These are phyloP conservation scores for Hemileia vastatrix DNA, from an alignment of 1,284 basidiomycete genomes.

Conservation along the genomic window DNA sequence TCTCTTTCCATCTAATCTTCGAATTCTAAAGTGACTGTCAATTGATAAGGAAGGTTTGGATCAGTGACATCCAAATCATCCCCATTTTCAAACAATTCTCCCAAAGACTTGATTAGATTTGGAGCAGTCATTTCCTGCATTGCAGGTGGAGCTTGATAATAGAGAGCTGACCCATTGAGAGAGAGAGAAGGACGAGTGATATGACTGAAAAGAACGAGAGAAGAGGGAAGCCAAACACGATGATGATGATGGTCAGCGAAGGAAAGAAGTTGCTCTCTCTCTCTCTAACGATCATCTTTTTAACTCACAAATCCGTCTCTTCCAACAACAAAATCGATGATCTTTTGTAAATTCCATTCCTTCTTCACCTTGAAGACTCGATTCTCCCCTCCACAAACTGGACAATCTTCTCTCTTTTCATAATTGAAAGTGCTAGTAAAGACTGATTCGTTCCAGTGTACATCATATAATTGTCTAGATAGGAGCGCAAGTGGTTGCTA, in stretches of 20 bases:
- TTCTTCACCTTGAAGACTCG: constrained; percentile 23
- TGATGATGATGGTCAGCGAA: no score
- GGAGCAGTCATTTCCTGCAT: constrained; percentile 74
- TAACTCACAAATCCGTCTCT: constrained; percentile 34
- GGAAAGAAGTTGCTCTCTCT: no score
- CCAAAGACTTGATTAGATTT: constrained; percentile 75
- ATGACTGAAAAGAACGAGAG: constrained; percentile 55
- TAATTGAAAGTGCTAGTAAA: constrained; percentile 98
- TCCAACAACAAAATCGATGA: constrained; percentile 35
- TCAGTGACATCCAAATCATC: constrained; percentile 84
- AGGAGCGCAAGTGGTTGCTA: constrained; percentile 91
- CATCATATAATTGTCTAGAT: constrained; percentile 90
- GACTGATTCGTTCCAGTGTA: constrained; percentile 78
- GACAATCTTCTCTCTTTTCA: constrained; percentile 83
- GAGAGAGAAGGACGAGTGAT: constrained; percentile 83
- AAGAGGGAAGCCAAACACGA: not conserved
- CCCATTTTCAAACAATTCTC: constrained; percentile 62
- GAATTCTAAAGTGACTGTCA: no score
- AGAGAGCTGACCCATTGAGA: constrained; percentile 59
- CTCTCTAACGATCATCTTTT: no score
- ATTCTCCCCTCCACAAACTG: constrained; percentile 84
- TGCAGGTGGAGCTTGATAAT: constrained; percentile 83
- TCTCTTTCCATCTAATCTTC: no score
- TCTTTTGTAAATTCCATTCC: constrained; percentile 25
- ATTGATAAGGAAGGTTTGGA: constrained; percentile 70